phyloP scores from a whole-genome alignment of 1,139 yeast species.

The Lodderomyces oxycetoniae region DNA sequence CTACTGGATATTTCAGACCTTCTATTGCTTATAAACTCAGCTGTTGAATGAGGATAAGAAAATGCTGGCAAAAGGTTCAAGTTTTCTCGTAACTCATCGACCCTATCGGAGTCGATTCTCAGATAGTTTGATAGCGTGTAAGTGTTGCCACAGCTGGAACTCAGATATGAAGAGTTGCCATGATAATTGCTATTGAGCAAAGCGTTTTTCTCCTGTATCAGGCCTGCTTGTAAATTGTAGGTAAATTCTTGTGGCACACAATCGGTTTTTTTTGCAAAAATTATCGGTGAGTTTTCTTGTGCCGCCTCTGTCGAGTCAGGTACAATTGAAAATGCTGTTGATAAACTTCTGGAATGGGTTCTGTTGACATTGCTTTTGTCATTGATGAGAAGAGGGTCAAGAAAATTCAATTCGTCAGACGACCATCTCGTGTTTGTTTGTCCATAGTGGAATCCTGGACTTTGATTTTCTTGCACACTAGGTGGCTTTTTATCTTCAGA shows the following conservation, averaged over 20 bases:
- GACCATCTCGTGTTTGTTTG: constrained; percentile 5
- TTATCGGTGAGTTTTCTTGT: too few species aligned
- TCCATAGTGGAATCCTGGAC: background rate
- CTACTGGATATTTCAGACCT: background rate
- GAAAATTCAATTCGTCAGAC: constrained; percentile 8
- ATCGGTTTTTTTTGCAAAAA: too few species aligned
- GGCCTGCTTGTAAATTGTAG: too few species aligned
- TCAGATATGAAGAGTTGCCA: background rate
- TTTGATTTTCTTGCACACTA: background rate
- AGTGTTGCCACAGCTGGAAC: constrained; percentile 3
- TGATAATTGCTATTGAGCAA: background rate
- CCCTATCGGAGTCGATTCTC: constrained; percentile 4
- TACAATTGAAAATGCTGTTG: too few species aligned
- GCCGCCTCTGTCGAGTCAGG: too few species aligned
- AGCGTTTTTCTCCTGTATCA: background rate
- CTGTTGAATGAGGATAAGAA: constrained; percentile 2
- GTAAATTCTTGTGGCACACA: too few species aligned
- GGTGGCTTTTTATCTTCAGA: background rate
- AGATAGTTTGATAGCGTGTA: constrained; percentile 5
- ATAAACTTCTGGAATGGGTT: too few species aligned
- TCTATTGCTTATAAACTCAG: too few species aligned
- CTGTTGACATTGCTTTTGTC: constrained; percentile 2
- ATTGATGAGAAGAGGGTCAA: constrained; percentile 7
- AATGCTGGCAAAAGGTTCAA: constrained; percentile 9
- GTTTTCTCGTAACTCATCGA: constrained; percentile 7